These are phyloP conservation scores for Plectosphaerella sp. DNA, from an alignment of 2,329 filamentous ascomycete genomes.

Conservation along the genomic window DNA sequence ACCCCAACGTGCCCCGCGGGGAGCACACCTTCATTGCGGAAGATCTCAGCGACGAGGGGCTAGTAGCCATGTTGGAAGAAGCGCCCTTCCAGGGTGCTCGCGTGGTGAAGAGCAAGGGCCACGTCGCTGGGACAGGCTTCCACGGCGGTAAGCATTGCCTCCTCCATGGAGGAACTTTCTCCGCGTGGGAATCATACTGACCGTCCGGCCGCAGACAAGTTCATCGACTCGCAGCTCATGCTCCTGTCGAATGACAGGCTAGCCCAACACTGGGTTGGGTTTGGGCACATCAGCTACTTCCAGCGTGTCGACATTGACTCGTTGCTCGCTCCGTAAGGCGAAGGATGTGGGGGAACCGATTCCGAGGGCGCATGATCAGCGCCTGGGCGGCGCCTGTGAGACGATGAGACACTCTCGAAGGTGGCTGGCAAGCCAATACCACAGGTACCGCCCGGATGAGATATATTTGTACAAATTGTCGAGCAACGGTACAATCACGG, in stretches of 20 bases:
- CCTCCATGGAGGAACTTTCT: background rate
- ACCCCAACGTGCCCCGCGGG: slow-evolving; percentile 83
- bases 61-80: slow-evolving; percentile 60
- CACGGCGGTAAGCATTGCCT: slow-evolving; percentile 54
- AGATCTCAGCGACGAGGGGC: slow-evolving; percentile 66
- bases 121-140: slow-evolving; percentile 73
- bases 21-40: slow-evolving; percentile 77
- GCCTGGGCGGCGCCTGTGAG: too few species aligned
- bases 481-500: too few species aligned
- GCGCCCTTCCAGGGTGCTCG: slow-evolving; percentile 68
- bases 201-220: slow-evolving; percentile 54
- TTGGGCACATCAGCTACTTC: slow-evolving; percentile 57
- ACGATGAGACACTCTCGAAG: too few species aligned
- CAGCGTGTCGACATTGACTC: slow-evolving; percentile 55
- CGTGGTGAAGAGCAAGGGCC: slow-evolving; percentile 69
- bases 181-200: background rate
- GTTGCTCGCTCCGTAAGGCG: slow-evolving; percentile 28
- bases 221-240: slow-evolving; percentile 71
- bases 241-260: slow-evolving; percentile 72
- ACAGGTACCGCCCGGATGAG: too few species aligned
- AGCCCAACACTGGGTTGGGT: slow-evolving; percentile 75
- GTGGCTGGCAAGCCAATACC: too few species aligned
- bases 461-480: too few species aligned
- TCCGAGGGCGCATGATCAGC: too few species aligned
- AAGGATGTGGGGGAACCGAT: too few species aligned